phyloP scores from a whole-genome alignment of 345 rosid genomes.

The Populus nigra region DNA sequence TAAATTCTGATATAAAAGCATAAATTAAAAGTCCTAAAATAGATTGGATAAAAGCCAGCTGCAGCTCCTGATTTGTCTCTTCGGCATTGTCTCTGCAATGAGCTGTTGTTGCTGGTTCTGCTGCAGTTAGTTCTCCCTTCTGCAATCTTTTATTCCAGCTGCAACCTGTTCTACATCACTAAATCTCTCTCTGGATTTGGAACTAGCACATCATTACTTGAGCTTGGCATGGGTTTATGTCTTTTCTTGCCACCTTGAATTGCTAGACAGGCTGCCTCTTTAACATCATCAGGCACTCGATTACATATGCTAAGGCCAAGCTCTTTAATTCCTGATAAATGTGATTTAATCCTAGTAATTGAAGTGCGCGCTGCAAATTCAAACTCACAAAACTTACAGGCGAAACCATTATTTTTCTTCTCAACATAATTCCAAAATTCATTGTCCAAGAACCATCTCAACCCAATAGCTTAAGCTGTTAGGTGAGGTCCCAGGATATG shows the following conservation, averaged over 20 bases:
- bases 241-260: neutral
- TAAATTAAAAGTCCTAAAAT: no score
- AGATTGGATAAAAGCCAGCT: no score
- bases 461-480: no score
- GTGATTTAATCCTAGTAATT: neutral
- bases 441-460: no score
- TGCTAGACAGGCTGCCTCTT: neutral
- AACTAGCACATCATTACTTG: neutral
- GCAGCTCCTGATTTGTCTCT: no score
- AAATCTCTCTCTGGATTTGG: neutral
- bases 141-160: no score
- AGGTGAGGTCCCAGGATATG: no score
- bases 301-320: neutral
- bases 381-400: neutral
- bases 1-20: no score
- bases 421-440: neutral
- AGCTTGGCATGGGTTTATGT: neutral
- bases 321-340: neutral
- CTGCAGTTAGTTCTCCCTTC: no score
- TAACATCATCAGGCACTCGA: neutral
- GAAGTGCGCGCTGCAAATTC: neutral
- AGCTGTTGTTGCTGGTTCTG: no score
- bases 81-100: no score
- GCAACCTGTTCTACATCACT: no score
- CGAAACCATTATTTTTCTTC: neutral